Percentiles rank a stretch among this genome's conserved stretches.
Conservation (phyloP, 192 early-diverging fungal genomes). For the Coemansia sp. region DNA sequence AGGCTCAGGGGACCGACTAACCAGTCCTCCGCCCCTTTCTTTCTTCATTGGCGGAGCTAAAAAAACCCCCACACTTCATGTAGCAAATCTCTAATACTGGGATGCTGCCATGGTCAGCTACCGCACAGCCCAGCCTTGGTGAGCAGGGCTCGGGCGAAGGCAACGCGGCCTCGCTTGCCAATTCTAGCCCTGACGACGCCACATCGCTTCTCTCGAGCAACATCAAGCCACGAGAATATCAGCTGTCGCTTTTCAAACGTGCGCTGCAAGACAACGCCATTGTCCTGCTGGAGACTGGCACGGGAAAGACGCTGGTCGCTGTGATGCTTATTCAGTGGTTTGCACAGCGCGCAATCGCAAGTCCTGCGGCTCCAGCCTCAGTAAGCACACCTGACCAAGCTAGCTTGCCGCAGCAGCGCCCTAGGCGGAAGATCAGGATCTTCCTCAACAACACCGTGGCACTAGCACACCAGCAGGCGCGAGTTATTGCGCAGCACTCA, state of each 20-base stretch:
- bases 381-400: background rate
- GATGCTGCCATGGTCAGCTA: background rate
- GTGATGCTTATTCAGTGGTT: constrained; percentile 83
- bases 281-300: constrained; percentile 88
- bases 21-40: background rate
- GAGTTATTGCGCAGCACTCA: constrained; percentile 71
- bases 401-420: background rate
- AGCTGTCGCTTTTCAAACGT: constrained; percentile 67
- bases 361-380: background rate
- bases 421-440: constrained; percentile 45
- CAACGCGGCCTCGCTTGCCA: background rate
- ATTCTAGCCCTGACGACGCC: background rate
- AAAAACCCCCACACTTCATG: background rate
- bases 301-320: constrained; percentile 90
- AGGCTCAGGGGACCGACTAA: background rate
- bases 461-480: constrained; percentile 81
- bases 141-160: background rate
- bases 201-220: constrained; percentile 3
- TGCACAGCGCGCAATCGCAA: constrained; percentile 22
- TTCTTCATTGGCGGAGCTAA: background rate
- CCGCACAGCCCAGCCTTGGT: background rate
- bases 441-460: constrained; percentile 89
- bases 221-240: constrained; percentile 71
- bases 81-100: background rate
- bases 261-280: constrained; percentile 77